Percentiles rank a stretch among this genome's conserved stretches.
phyloP scores from a whole-genome alignment of 2,329 filamentous ascomycete genomes.

The Didymosphaeria variabile region DNA sequence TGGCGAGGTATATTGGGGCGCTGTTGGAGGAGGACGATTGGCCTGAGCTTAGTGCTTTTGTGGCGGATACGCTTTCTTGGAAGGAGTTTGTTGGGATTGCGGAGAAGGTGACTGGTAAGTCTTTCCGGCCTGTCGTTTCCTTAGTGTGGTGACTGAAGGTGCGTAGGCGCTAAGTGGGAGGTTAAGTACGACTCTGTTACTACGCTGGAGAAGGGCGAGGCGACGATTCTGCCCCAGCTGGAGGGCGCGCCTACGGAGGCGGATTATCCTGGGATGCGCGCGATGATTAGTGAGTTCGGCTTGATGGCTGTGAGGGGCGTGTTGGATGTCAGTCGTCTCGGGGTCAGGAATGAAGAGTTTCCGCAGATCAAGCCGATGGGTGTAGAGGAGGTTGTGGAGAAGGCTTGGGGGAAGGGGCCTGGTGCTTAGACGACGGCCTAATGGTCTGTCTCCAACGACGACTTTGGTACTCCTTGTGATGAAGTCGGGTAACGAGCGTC shows the following conservation, averaged over 20 bases:
- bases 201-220: slow-evolving; percentile 16
- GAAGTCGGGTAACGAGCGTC: too few species aligned
- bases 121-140: not conserved
- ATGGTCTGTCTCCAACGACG: too few species aligned
- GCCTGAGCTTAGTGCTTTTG: slow-evolving; percentile 47
- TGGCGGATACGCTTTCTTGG: slow-evolving; percentile 56
- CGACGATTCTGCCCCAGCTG: slow-evolving; percentile 22
- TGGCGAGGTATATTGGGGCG: slow-evolving; percentile 27
- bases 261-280: slow-evolving; percentile 11
- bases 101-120: slow-evolving; percentile 51
- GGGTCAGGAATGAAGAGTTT: slow-evolving; percentile 20
- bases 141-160: not conserved
- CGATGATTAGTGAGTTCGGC: slow-evolving; percentile 17
- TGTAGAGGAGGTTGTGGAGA: slow-evolving; percentile 20
- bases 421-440: not conserved
- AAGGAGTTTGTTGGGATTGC: slow-evolving; percentile 57
- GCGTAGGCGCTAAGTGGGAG: slow-evolving; percentile 20
- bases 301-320: slow-evolving; percentile 19
- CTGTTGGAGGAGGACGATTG: slow-evolving; percentile 29
- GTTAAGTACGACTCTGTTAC: slow-evolving; percentile 23
- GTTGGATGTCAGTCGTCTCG: slow-evolving; percentile 19
- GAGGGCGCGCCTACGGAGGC: slow-evolving; percentile 15
- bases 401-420: slow-evolving; percentile 20
- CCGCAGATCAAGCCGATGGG: slow-evolving; percentile 20
- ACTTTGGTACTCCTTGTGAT: too few species aligned